Conservation (phyloP, 345 rosid genomes). For the Chamaenerion angustifolium region DNA sequence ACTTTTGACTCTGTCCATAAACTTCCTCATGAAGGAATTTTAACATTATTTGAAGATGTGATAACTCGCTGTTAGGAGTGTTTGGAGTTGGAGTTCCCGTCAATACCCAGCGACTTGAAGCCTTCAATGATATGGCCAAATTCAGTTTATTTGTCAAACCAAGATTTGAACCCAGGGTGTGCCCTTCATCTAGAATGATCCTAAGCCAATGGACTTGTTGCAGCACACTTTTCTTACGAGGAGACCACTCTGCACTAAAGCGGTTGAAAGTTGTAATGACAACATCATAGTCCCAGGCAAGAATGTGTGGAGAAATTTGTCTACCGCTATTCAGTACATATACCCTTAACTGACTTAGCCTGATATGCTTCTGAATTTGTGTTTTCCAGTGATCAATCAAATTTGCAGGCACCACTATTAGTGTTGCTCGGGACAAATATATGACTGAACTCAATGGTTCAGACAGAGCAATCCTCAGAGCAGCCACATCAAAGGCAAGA, state of each 20-base stretch:
- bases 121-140: slow-evolving; percentile 77
- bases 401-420: slow-evolving; percentile 86
- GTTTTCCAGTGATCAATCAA: slow-evolving; percentile 86
- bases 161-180: slow-evolving; percentile 93
- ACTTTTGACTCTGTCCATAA: slow-evolving; percentile 66
- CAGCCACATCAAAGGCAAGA: slow-evolving; percentile 77
- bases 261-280: slow-evolving; percentile 90
- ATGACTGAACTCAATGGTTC: slow-evolving; percentile 62
- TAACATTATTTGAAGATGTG: slow-evolving; percentile 81
- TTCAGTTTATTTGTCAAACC: slow-evolving; percentile 87
- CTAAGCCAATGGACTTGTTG: slow-evolving; percentile 95
- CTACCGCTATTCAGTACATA: slow-evolving; percentile 56
- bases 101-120: slow-evolving; percentile 80
- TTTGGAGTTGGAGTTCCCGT: slow-evolving; percentile 96
- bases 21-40: slow-evolving; percentile 89
- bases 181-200: slow-evolving; percentile 91
- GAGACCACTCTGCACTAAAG: slow-evolving; percentile 88
- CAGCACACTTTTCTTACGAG: slow-evolving; percentile 65
- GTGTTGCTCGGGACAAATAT: slow-evolving; percentile 81
- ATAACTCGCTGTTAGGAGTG: slow-evolving; percentile 72
- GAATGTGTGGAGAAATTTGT: slow-evolving; percentile 59
- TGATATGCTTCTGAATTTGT: slow-evolving; percentile 75
- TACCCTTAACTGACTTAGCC: slow-evolving; percentile 61
- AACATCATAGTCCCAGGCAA: slow-evolving; percentile 96
- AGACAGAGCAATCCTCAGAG: slow-evolving; percentile 62